Evolutionary conservation across 495 filamentous ascomycete species (phyloP), one percentile per base, ranked within the genome.

Genomic region (Aspergillus hancockii): DNA sequence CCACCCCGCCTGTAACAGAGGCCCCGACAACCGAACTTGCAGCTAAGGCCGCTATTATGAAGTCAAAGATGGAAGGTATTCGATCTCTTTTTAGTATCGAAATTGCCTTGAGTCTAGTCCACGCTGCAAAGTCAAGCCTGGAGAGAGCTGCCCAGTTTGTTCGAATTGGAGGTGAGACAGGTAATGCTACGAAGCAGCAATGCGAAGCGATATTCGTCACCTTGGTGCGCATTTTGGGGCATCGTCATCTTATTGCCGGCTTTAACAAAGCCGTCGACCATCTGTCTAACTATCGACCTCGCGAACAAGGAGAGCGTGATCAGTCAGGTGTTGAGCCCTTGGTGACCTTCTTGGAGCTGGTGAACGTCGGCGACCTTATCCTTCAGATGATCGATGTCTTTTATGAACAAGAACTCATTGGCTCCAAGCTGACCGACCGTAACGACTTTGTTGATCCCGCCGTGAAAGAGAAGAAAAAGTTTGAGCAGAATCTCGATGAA

Each of bases 361-460:
- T 98, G 67, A 98, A 98, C 68, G 92, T 99, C 4, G 95, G 95
- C 52, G 95, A 99, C 72, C 83, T 99, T 18, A 99, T 99, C 60
- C 89, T 95, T 51, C 95, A 99, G 68, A 99, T 99, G 95, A 84
- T 99, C 56, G 95, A 99, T 66, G 92, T 99, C 19, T 99, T 99
- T 74, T 99, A 96, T 72, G 90, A 95, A 71, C 93, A 97, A 68
- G 93, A 98, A 70, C 81, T 99, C 34, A 87, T 91, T 7, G 85
- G 85, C 0, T 81, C 85, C 4, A 90, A 90, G 60, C 85, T 99
- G 52, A 89, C 89, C 13, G 93, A 99, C 66, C 85, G 89, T 22
- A 93, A 95, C 64, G 94, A 99, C 72, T 99, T 98, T 67, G 75
- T 99, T 34, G 90, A 94, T 66, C 91, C 92, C 5, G 90, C 92